Base-by-base conservation (phyloP, 1,284 basidiomycete species). In the Farysia itapuensis region DNA sequence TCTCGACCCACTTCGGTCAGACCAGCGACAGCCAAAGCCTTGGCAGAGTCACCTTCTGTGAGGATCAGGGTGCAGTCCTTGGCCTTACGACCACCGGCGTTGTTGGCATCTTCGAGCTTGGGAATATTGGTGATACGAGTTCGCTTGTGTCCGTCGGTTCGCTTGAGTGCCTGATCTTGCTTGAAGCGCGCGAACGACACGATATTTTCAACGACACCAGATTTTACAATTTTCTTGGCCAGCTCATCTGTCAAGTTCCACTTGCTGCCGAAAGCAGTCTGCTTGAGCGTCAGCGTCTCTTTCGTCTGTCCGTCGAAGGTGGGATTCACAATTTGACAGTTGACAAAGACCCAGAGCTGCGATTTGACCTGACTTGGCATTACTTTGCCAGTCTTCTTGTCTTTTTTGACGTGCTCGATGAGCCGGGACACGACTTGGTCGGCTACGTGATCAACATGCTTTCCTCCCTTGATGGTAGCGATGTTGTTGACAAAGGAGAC, bases 301-400 rank as follows among this genome's bases (percentile, higher is more conserved):
- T 99, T 99, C 35, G 95, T 98, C 79, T 99, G 95, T 80, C 91
- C 93, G 82, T 99, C 94, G 79, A 99, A 99, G 1, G 93, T 90
- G 8, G 95, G 94, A 76, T 99, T 99, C 80, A 96, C 93, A 59
- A 98, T 88, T 58, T 96, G 82, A 18, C 90, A 86, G 73, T 98
- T 98, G 77, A 99, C 88, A 74, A 98, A 99, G 52, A 99, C 84
- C 91, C 91, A 95, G 84, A 98, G 91, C 75, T 99, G 93, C 75
- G 89, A 93, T 81, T 90, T 94, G 79, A 98, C 87, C 79, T 96
- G 91, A 50, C 86, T 84, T 11, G 90, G 83, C 79, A 97, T 97
- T 71, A 98, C 87, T 1, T 87, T 83, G 8, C 91, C 89, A 2
- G 82, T 90, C 52, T 77, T 74, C 80, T 95, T 96, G 81, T 97